Evolutionary conservation across 495 filamentous ascomycete species (phyloP), one percentile per base, ranked within the genome.

Genomic region (Penicillium flavigenum): DNA sequence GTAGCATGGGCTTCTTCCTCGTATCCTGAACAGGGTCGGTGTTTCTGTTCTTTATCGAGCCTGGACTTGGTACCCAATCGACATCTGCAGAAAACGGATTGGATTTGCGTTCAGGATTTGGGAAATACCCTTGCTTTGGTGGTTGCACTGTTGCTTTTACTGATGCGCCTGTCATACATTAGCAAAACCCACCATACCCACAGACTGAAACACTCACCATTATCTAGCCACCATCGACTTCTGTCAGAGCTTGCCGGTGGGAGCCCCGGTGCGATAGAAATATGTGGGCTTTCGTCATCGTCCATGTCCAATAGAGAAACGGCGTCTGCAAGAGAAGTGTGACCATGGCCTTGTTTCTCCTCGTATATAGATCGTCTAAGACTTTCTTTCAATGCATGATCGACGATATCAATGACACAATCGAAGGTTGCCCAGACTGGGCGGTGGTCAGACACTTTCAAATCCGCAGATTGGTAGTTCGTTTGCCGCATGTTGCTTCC

Each of bases 161-260:
- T 50, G 89, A 86, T 56, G 86, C 83, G 32, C 88, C 88, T 85
- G 61, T 42, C 8, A 16, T 14, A 20, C 6, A 53, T 69, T 58
- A 66, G 64, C 47, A 32, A 46, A 11, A 29, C 6, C 59, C 39
- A 45, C 17, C 32, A 16, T n/a, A 27, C 41, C 43, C 44, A 22
- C 27, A 44, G 22, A 54, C 17, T 29, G 56, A 32, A 47, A 48
- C 2, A 54, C 68, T 52, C 74, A 81, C 85, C 84, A 69, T 91
- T 89, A 49, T 96, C 88, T 27, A 98, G 76, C 94, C 94, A 98
- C 94, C 94, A 98, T 73, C 90, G 96, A 57, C 86, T 81, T 34
- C 82, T 80, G 65, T 97, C 92, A 4, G 92, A 96, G 68, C 92
- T 97, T 16, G 95, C 88, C 41, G 92, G 86, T 17, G 95, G 94